Conservation (phyloP, 495 filamentous ascomycete genomes). For the Xylaria castorea region DNA sequence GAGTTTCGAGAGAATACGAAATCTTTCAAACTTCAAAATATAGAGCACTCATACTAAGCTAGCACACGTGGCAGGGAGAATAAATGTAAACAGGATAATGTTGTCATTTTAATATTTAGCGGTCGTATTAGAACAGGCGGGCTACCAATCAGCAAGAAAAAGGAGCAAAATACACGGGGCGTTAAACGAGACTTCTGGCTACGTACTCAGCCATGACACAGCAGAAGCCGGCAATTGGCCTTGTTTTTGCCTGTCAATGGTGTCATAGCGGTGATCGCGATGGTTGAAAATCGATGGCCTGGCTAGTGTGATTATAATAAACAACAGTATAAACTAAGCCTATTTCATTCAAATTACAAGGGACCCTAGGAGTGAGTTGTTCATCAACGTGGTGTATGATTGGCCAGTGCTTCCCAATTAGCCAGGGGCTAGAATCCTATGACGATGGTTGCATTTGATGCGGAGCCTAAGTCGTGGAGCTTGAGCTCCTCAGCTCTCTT, state of each 20-base stretch:
- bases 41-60: background rate
- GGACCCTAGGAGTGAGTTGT: background rate
- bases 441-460: constrained; percentile 25
- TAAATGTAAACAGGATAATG: background rate
- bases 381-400: background rate
- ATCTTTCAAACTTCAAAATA: background rate
- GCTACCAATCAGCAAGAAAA: background rate
- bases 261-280: constrained; percentile 22
- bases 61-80: background rate
- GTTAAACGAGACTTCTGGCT: background rate
- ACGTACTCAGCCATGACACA: background rate
- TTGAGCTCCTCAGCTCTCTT: background rate
- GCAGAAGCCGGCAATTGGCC: background rate
- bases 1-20: background rate
- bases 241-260: constrained; percentile 13
- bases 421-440: constrained; percentile 12
- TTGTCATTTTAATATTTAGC: constrained; percentile 1
- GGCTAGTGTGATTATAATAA: background rate
- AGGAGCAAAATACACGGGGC: background rate
- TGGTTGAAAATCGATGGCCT: background rate
- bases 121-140: background rate
- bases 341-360: background rate
- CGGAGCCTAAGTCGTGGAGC: background rate
- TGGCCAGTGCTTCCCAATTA: background rate
- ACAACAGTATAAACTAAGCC: constrained; percentile 2